Conservation (phyloP, 345 rosid species). For the Corchorus capsularis region DNA sequence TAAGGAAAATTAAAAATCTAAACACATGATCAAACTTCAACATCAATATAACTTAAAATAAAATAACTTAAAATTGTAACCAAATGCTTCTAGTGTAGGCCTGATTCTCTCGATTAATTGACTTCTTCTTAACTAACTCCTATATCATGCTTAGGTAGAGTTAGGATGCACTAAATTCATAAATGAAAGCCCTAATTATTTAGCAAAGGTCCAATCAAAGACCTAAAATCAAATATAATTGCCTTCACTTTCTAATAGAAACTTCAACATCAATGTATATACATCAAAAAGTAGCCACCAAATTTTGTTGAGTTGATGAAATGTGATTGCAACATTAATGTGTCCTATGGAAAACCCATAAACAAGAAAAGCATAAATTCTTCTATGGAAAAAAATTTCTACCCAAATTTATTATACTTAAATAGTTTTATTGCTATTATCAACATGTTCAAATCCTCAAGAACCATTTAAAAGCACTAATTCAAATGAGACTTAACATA, state of each 20-base stretch:
- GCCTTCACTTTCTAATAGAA: background rate
- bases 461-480: background rate
- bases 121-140: background rate
- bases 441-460: background rate
- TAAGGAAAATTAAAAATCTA: background rate
- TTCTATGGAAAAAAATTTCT: background rate
- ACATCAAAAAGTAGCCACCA: conserved; percentile 1
- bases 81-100: background rate
- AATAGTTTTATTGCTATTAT: background rate
- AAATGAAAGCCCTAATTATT: background rate
- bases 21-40: too few species aligned
- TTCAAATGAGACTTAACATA: background rate
- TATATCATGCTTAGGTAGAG: background rate
- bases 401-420: background rate
- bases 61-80: background rate
- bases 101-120: background rate
- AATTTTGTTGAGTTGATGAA: conserved; percentile 3
- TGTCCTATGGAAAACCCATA: background rate
- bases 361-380: background rate
- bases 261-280: background rate
- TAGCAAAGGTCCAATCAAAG: background rate
- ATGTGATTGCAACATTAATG: background rate
- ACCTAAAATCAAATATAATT: background rate
- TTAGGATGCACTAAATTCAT: background rate
- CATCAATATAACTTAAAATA: background rate